Evolutionary conservation across 345 rosid genomes (phyloP), one percentile per base, ranked within the genome.

Genomic region (Melastoma malabathricum): DNA sequence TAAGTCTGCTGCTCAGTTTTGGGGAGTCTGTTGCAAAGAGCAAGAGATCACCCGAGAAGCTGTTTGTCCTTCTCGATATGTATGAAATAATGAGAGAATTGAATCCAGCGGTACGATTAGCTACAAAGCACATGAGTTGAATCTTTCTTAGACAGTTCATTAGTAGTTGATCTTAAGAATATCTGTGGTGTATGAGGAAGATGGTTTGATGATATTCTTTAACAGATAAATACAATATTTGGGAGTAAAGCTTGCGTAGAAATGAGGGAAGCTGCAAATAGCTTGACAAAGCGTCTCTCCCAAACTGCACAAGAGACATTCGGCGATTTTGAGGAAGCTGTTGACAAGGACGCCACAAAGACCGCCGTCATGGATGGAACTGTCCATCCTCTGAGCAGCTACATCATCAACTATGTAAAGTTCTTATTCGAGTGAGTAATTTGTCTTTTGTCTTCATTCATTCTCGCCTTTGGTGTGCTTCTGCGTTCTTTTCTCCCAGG

Each of bases 41-140:
- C 83, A 93, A 85, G 74, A 78, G 99, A 69, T 93, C 99, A 1
- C 97, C 99, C 0, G 97, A 93, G 64, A 88, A 88, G 52, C 58
- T 93, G 23, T 93, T 93, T 65, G 97, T 88, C 64, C 75, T 88
- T 48, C 56, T 92, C 55, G 99, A 92, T 70, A 92, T 92, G 99
- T 92, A 81, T 50, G 99, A 92, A 79, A 87, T 88, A 46, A 83
- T 92, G 99, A 73, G 95, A 68, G 99, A 88, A 71, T 80, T 88
- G 61, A 82, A 79, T 55, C 72, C 89, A 22, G 99, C 79, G 94
- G 99, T 92, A 84, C 38, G 48, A 44, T 22, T 23, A 13, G 18
- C 14, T 12, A 13, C 25, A 34, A 10, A 20, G 18, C 10, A 55
- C 15, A 2, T 44, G 45, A 9, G 48, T 38, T 10, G 9, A 47